Evolutionary conservation across 768 basidiomycete species (phyloP), one percentile per base, ranked within the genome.

Genomic region (Suillus americanus): DNA sequence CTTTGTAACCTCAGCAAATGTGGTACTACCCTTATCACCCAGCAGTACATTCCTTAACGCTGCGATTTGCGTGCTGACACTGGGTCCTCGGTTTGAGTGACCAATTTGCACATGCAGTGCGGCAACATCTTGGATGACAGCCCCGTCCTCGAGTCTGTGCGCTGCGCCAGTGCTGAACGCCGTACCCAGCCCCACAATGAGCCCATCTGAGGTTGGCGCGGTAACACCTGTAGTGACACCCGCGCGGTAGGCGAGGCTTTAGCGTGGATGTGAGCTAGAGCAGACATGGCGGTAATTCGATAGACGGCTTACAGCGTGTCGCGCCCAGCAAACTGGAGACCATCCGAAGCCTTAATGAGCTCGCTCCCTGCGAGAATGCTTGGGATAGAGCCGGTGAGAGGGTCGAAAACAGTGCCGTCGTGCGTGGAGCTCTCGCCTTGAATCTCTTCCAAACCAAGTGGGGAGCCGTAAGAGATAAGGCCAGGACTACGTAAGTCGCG

Each of bases 1-100:
- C 74, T 83, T 69, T 30, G 76, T 74, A 64, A 84, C 82, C 54
- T 80, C 75, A 61, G 77, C 71, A 71, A 89, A 83, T 3, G 68
- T 68, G 30, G 67, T 63, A 38, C 66, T 67, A 4, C 53, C 53
- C 14, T 62, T 43, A 13, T 64, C 62, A 14, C 70, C 79, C 10
- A 89, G 77, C 9, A 97, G 79, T 45, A 94, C 78, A 9, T 82
- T 79, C 1, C 94, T 83, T 53, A 97, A 78, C 5, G 86, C 80
- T 16, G 89, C 89, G 65, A 97, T 88, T 68, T 94, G 87, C n/a
- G 89, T 90, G 75, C 94, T 94, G 37, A 94, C 81, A 65, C 91
- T 90, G 0, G 82, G 61, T 4, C 73, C 70, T 8, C 77, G 76
- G 45, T 56, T 62, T 25, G 78, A 77, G 69, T 86, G 85, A 6